A percentile compares a stretch with the other conserved stretches of the same genome.
Evolutionary conservation across 2,329 filamentous ascomycete species (phyloP).

Genomic region (Ophiostoma montium): DNA sequence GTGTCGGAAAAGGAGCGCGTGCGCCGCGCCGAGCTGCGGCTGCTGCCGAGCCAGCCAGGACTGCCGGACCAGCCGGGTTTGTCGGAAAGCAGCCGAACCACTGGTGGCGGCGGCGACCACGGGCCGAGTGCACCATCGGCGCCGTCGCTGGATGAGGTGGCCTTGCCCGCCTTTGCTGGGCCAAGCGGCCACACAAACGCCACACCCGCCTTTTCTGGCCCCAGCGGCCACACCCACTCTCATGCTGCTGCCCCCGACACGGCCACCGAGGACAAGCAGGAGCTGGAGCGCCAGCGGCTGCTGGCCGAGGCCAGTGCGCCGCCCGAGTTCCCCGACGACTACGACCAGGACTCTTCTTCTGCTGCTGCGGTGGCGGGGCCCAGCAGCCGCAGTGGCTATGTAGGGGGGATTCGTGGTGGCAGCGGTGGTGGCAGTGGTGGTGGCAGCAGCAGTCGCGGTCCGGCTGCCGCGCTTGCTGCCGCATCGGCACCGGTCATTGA

Average conservation of each 20-base stretch:
- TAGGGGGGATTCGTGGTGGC: not conserved
- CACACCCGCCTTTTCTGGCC: not conserved
- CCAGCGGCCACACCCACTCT: slow-evolving; percentile 6
- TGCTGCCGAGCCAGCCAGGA: slow-evolving; percentile 70
- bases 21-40: slow-evolving; percentile 58
- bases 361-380: slow-evolving; percentile 14
- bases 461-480: slow-evolving; percentile 16
- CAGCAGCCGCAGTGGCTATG: not conserved
- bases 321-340: slow-evolving; percentile 40
- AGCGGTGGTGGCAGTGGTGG: not conserved
- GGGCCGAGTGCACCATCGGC: slow-evolving; percentile 31
- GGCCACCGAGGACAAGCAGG: slow-evolving; percentile 60
- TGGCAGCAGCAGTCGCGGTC: not conserved
- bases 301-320: slow-evolving; percentile 51
- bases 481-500: slow-evolving; percentile 45
- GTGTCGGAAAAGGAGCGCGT: slow-evolving; percentile 73
- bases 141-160: slow-evolving; percentile 32
- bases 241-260: too few relatives aligned
- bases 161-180: not conserved
- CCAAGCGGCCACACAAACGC: too few relatives aligned
- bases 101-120: slow-evolving; percentile 14
- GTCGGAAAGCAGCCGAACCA: not conserved
- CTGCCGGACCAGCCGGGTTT: not conserved
- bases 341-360: slow-evolving; percentile 25
- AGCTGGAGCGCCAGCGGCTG: slow-evolving; percentile 54